Evolutionary conservation across 2,329 filamentous ascomycete species (phyloP), one percentile per base, ranked within the genome.

Genomic region (Penicillium sp.): DNA sequence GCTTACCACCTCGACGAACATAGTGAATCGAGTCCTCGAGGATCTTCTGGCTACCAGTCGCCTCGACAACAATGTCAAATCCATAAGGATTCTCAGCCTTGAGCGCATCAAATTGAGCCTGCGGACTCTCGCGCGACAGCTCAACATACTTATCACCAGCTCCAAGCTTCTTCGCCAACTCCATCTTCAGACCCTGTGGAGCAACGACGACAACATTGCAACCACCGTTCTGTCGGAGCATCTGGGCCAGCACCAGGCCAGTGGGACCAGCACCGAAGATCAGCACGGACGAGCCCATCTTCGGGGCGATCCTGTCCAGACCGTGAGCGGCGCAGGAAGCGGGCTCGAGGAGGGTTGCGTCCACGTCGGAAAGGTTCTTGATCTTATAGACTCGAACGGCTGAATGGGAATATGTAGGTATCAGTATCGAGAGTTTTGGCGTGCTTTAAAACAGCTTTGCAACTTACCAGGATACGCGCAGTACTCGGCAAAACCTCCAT

Each of bases 401-500:
- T 59, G n/a, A 57, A 52, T 18, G 25, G 12, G n/a, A n/a, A n/a
- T n/a, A 25, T n/a, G 11, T 4, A 0, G 2, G 16, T 8, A n/a
- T 48, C 25, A 48, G 39, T 8, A 12, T 43, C 4, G 12, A 18
- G 39, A n/a, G 25, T 3, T n/a, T 10, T n/a, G 9, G 12, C 7
- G 12, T 27, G 5, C 36, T 11, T 35, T 14, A 16, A 34, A 37
- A 19, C 35, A 10, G 16, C 13, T 16, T 8, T 16, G 3, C 14
- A n/a, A 41, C 59, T 47, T 62, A 71, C 62, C 62, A 49, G 73
- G 76, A 58, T 78, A 80, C 12, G 75, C 73, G 55, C 77, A 79
- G 75, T 87, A 89, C 67, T 88, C 84, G 42, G 85, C 86, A 60
- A 88, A 88, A 27, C 85, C 84, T 57, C 85, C 85, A 50, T 84